Base-by-base conservation (phyloP, 2,329 filamentous ascomycete genomes). In the Furcasterigmium sp. region DNA sequence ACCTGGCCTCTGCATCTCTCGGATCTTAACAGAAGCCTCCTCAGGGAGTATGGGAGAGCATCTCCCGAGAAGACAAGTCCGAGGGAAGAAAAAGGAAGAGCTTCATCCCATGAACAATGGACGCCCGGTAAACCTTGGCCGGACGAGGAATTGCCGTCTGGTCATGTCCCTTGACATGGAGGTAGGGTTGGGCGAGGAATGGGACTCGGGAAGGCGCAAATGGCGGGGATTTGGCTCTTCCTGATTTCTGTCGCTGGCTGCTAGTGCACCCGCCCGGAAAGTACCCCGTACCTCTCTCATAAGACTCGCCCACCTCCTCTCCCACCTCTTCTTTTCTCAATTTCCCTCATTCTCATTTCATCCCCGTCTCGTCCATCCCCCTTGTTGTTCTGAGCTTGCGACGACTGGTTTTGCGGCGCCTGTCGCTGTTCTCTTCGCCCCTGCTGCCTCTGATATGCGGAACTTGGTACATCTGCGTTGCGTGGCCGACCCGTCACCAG, bases 251-350 rank as follows among this genome's bases (percentile, higher is more conserved):
- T 18, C 15, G 8, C 15, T 35, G 8, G 7, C 17, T 35, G 32
- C 32, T 35, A 35, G 32, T 35, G 32, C 32, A 35, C 32, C 32
- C 32, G 32, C 32, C 32, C 32, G 32, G 29, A 35, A 35, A 35
- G 32, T 35, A 35, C 32, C 32, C 32, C 32, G 32, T 35, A 35
- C 32, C 32, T 45, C 49, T 49, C 49, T 49, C 44, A 51, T 50
- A 50, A 48, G 49, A 54, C 51, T 52, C 48, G 46, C 56, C 58
- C 56, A 56, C 54, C 56, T 54, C 51, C 53, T 55, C 55, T 44
- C 51, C 42, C 48, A 47, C 48, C 34, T 46, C 45, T 13, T 45
- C 43, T 41, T 45, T 46, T 46, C 37, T 44, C 44, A 38, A 43
- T 42, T 49, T 43, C 47, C 28, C 26, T 11, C 19, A 4, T 8